These are phyloP conservation scores for Globisporangium paroecandrum DNA, from an alignment of 352 stramenopile species.

Conservation along the genomic window DNA sequence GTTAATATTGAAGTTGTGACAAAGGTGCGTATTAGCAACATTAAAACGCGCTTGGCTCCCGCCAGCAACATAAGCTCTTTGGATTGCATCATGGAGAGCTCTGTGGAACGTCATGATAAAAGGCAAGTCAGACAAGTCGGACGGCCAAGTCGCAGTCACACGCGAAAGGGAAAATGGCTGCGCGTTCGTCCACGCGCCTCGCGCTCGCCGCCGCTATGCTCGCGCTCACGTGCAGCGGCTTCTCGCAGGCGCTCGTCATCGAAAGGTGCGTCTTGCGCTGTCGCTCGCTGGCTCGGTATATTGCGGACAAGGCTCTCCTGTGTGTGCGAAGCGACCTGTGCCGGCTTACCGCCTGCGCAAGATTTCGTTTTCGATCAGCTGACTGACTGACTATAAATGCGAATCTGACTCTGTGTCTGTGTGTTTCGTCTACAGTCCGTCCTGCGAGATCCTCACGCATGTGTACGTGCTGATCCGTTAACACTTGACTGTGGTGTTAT, in stretches of 20 bases:
- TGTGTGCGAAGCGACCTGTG: background rate
- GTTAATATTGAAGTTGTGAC: background rate
- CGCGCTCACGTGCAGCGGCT: constrained; percentile 12
- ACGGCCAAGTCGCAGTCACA: background rate
- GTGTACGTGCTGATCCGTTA: constrained; percentile 37
- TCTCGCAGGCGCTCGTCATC: constrained; percentile 35
- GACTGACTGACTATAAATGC: constrained; percentile 7
- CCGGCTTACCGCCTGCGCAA: background rate
- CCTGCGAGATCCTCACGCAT: constrained; percentile 57
- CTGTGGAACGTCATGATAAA: constrained; percentile 3
- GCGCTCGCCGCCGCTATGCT: constrained; percentile 17
- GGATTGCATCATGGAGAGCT: constrained; percentile 2
- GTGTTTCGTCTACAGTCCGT: constrained; percentile 29
- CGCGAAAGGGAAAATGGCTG: background rate
- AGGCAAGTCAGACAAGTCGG: background rate
- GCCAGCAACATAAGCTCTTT: background rate
- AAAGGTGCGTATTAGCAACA: background rate
- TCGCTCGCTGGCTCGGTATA: too few relatives aligned
- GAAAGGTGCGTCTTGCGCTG: constrained; percentile 33
- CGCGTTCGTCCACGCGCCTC: constrained; percentile 3
- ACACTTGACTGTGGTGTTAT: background rate
- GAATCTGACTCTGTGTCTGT: background rate
- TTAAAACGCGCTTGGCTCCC: background rate
- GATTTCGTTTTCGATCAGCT: background rate
- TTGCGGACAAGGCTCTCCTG: background rate